Percentiles rank a stretch among this genome's conserved stretches.
These are phyloP conservation scores for Arabis alpina DNA, from an alignment of 345 rosid genomes.

Conservation along the genomic window DNA sequence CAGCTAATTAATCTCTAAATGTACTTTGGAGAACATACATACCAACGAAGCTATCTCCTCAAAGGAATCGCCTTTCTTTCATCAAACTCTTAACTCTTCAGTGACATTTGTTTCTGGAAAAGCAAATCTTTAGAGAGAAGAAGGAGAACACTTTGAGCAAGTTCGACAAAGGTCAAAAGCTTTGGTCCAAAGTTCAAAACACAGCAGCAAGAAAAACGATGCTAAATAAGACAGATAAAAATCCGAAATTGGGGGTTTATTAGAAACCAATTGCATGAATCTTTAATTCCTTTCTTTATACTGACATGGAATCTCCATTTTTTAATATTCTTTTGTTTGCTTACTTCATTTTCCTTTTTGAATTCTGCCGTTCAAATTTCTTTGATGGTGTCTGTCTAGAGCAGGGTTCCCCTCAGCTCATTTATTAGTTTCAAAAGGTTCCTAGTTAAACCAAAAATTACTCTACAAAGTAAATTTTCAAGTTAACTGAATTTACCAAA, in stretches of 20 bases:
- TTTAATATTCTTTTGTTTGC: too few species aligned
- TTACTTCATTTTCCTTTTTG: too few species aligned
- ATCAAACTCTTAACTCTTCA: background rate
- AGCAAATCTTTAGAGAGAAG: background rate
- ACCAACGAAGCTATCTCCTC: conserved; percentile 32
- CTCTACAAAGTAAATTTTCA: too few species aligned
- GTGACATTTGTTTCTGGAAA: background rate
- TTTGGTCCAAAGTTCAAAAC: conserved; percentile 37
- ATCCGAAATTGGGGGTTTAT: background rate
- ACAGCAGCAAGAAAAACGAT: conserved; percentile 24
- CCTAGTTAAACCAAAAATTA: too few species aligned
- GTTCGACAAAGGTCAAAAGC: conserved; percentile 37
- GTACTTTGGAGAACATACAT: conserved; percentile 33
- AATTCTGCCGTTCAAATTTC: too few species aligned
- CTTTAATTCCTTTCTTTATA: background rate
- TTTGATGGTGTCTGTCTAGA: too few species aligned
- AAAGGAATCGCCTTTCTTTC: conserved; percentile 37
- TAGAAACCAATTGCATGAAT: conserved; percentile 15
- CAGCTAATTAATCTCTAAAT: conserved; percentile 29
- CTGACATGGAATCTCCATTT: conserved; percentile 27
- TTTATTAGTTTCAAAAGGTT: too few species aligned
- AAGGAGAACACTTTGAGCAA: conserved; percentile 35
- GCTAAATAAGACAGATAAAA: conserved; percentile 14
- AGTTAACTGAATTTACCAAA: too few species aligned
- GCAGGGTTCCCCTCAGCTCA: too few species aligned